These are phyloP conservation scores for Xerocomus spinulosus DNA, from an alignment of 768 basidiomycete species.

Conservation along the genomic window DNA sequence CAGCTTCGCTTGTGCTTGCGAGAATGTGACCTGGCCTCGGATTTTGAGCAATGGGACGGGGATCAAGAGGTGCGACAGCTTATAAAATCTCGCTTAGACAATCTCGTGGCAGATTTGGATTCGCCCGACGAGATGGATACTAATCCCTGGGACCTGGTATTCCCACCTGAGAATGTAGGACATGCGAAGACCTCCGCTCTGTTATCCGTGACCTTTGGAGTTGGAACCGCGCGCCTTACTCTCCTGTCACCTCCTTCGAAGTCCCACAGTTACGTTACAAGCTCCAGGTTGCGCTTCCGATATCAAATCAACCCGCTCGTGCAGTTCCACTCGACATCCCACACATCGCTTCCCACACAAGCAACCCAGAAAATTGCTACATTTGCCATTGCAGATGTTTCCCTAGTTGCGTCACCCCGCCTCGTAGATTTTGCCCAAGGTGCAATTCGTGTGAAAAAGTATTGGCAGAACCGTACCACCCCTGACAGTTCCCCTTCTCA, in stretches of 20 bases:
- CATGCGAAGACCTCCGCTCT: slow-evolving; percentile 2
- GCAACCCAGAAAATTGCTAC: slow-evolving; percentile 22
- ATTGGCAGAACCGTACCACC: slow-evolving; percentile 17
- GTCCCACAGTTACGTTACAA: slow-evolving; percentile 21
- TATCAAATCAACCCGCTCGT: slow-evolving; percentile 14
- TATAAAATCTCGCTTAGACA: slow-evolving; percentile 36
- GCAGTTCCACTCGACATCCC: slow-evolving; percentile 13
- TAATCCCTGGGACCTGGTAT: slow-evolving; percentile 22
- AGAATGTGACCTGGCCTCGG: slow-evolving; percentile 40
- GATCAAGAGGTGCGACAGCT: slow-evolving; percentile 34
- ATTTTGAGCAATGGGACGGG: slow-evolving; percentile 8
- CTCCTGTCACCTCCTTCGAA: slow-evolving; percentile 19
- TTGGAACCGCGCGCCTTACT: slow-evolving; percentile 17
- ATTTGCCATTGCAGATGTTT: slow-evolving; percentile 38
- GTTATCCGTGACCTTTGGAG: slow-evolving; percentile 12
- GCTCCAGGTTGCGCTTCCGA: slow-evolving; percentile 24
- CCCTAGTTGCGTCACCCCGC: slow-evolving; percentile 48
- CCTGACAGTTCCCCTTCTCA: slow-evolving; percentile 3
- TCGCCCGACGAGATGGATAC: slow-evolving; percentile 26
- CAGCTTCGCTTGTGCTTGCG: slow-evolving; percentile 55
- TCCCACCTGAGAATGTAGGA: slow-evolving; percentile 9
- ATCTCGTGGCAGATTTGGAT: slow-evolving; percentile 43
- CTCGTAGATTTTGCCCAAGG: slow-evolving; percentile 58
- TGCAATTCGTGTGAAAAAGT: slow-evolving; percentile 46
- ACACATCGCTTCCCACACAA: slow-evolving; percentile 10